phyloP scores from a whole-genome alignment of 2,329 filamentous ascomycete species.

The Bipolaris bicolor region DNA sequence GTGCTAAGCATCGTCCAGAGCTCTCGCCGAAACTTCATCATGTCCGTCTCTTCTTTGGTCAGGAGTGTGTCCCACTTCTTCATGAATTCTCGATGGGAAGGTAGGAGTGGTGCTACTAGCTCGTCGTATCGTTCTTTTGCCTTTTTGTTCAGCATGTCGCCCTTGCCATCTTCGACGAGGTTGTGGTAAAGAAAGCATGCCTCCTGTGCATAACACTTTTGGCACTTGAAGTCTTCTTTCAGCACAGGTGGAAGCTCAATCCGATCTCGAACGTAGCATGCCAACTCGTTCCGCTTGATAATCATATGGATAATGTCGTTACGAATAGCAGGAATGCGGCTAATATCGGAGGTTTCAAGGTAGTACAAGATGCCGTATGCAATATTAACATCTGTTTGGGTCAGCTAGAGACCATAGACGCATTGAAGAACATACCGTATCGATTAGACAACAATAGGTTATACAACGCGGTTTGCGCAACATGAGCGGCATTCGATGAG shows the following conservation, averaged over 20 bases:
- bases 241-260: slow-evolving; percentile 86
- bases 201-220: slow-evolving; percentile 86
- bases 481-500: slow-evolving; percentile 77
- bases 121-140: slow-evolving; percentile 83
- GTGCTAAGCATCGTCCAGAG: slow-evolving; percentile 94
- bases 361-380: slow-evolving; percentile 93
- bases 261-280: slow-evolving; percentile 81
- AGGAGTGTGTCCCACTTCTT: slow-evolving; percentile 91
- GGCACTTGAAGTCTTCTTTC: slow-evolving; percentile 79
- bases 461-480: slow-evolving; percentile 93
- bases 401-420: slow-evolving; percentile 17
- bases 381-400: slow-evolving; percentile 74
- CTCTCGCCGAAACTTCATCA: slow-evolving; percentile 84
- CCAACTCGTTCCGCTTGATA: slow-evolving; percentile 89
- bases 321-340: slow-evolving; percentile 82
- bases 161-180: slow-evolving; percentile 81
- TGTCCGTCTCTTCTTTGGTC: slow-evolving; percentile 92
- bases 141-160: slow-evolving; percentile 79
- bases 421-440: slow-evolving; percentile 63
- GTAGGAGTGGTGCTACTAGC: slow-evolving; percentile 76
- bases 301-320: slow-evolving; percentile 96
- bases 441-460: slow-evolving; percentile 90
- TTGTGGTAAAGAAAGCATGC: slow-evolving; percentile 95
- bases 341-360: slow-evolving; percentile 85
- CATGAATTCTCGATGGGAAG: slow-evolving; percentile 81